phyloP scores from a whole-genome alignment of 2,329 filamentous ascomycete genomes.

The Aspergillus novofumigatus region DNA sequence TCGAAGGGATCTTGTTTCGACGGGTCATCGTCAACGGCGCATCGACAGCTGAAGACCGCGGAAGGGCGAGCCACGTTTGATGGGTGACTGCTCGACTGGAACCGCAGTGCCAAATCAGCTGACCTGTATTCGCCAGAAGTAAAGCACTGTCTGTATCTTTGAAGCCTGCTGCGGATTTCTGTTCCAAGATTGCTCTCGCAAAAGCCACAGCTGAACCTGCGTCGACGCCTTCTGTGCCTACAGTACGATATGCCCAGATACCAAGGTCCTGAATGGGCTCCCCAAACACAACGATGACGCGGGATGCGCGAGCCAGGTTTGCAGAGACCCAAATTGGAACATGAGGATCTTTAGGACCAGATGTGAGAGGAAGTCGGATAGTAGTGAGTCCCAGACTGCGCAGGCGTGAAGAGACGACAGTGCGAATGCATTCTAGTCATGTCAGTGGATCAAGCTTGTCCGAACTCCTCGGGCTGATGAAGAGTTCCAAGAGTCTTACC shows the following conservation, averaged over 20 bases:
- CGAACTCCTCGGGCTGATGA: neutral
- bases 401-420: constrained; percentile 61
- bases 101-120: constrained; percentile 71
- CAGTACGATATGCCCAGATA: constrained; percentile 65
- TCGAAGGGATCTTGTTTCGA: constrained; percentile 60
- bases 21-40: constrained; percentile 47
- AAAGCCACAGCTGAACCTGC: constrained; percentile 67
- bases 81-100: constrained; percentile 58
- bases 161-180: constrained; percentile 15
- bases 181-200: constrained; percentile 44
- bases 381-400: constrained; percentile 56
- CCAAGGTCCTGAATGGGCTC: constrained; percentile 69
- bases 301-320: constrained; percentile 53
- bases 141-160: constrained; percentile 42
- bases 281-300: constrained; percentile 71
- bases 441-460: constrained; percentile 1
- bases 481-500: constrained; percentile 44
- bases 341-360: constrained; percentile 50
- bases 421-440: constrained; percentile 49
- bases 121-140: constrained; percentile 72
- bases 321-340: constrained; percentile 64
- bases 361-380: constrained; percentile 58
- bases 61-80: constrained; percentile 54
- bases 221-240: constrained; percentile 62
- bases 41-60: constrained; percentile 61